Evolutionary conservation across 23 red algal genomes (phyloP).

Genomic region (Gracilaria vermiculophylla): DNA sequence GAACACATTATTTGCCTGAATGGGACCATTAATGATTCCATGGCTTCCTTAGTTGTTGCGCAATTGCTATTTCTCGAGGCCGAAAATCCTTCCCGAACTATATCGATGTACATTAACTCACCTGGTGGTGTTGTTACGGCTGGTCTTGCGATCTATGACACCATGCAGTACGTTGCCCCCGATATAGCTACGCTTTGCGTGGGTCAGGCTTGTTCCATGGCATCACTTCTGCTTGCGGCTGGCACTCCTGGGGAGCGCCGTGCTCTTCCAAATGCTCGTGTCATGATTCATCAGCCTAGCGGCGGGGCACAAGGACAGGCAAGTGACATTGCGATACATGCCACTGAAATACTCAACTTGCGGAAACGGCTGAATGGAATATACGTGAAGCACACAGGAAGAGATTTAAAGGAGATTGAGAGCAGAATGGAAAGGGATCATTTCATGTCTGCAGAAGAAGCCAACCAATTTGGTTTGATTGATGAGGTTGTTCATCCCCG

Average conservation of each 20-base stretch:
- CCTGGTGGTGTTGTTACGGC: constrained; percentile 92
- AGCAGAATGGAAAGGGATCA: constrained; percentile 90
- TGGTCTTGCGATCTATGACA: constrained; percentile 95
- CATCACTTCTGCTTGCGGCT: constrained; percentile 85
- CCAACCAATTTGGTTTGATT: constrained; percentile 89
- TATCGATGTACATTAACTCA: constrained; percentile 95
- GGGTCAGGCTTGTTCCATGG: constrained; percentile 97
- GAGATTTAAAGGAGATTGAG: constrained; percentile 73
- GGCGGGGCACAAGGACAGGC: constrained; percentile 98
- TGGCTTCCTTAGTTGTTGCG: constrained; percentile 80
- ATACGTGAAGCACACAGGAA: constrained; percentile 80
- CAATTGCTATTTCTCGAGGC: constrained; percentile 93
- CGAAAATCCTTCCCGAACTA: constrained; percentile 83
- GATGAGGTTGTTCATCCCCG: constrained; percentile 88
- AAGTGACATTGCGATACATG: constrained; percentile 96
- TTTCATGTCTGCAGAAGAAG: constrained; percentile 95
- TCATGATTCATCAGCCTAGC: constrained; percentile 98
- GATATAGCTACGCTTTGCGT: constrained; percentile 89
- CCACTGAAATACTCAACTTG: constrained; percentile 90
- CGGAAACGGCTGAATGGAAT: constrained; percentile 81
- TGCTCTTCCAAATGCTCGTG: constrained; percentile 89
- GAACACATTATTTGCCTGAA: constrained; percentile 91
- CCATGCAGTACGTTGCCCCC: constrained; percentile 93
- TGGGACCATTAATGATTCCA: constrained; percentile 84
- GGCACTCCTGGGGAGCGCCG: constrained; percentile 84